Percentiles rank a stretch among this genome's conserved stretches.
Conservation (phyloP, 148 eudicot species). For the Spergularia bocconei region DNA sequence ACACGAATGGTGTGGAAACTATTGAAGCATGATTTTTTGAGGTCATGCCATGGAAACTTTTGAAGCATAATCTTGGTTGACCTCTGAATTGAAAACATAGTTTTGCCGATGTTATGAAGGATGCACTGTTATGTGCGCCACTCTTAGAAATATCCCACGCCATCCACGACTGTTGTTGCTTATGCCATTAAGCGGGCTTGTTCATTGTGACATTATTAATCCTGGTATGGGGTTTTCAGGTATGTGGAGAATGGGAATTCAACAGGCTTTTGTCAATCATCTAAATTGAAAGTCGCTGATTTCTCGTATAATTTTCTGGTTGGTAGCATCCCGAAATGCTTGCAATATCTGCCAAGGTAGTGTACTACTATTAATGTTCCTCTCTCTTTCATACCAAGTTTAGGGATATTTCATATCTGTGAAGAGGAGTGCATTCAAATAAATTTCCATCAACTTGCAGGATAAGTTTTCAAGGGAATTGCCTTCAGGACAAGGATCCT, state of each 20-base stretch:
- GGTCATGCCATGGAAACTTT: too few relatives aligned
- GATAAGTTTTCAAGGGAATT: constrained; percentile 82
- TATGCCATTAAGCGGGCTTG: neutral
- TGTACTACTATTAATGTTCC: neutral
- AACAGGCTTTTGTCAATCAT: constrained; percentile 65
- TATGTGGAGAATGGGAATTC: constrained; percentile 42
- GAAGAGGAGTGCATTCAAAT: neutral
- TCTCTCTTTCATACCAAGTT: neutral
- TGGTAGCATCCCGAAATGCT: constrained; percentile 82
- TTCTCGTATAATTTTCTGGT: constrained; percentile 72
- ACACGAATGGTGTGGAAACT: too few relatives aligned
- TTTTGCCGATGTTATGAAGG: too few relatives aligned
- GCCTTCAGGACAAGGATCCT: constrained; percentile 63
- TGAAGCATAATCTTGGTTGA: too few relatives aligned
- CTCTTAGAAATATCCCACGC: too few relatives aligned
- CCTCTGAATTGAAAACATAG: too few relatives aligned
- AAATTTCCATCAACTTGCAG: constrained; percentile 35
- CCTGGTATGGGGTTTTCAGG: constrained; percentile 43
- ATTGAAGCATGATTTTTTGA: too few relatives aligned
- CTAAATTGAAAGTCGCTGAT: constrained; percentile 75
- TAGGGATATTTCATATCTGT: neutral
- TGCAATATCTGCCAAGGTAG: constrained; percentile 78
- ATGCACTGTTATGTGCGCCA: too few relatives aligned
- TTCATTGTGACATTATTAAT: neutral
- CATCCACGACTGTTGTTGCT: too few relatives aligned